Conservation (phyloP, 305 asterid genomes). For the Plantago coronopus region DNA sequence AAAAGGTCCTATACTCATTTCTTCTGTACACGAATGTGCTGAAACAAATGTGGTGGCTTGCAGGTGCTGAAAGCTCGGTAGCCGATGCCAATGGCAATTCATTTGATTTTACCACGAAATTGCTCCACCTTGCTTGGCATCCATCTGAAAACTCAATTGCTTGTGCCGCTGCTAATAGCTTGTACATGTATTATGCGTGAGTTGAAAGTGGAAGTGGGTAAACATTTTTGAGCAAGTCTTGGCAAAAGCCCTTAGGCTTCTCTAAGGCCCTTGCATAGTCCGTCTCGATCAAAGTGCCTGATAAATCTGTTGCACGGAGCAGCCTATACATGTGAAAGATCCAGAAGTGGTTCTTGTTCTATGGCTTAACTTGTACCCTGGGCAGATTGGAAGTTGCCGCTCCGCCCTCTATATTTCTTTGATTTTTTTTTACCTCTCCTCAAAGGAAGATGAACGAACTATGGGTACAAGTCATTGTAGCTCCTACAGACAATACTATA, state of each 20-base stretch:
- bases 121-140: constrained; percentile 98
- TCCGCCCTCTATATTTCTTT: constrained; percentile 33
- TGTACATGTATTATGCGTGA: constrained; percentile 95
- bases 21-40: not conserved
- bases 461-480: constrained; percentile 53
- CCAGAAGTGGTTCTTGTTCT: constrained; percentile 27
- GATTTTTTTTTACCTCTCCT: constrained; percentile 32
- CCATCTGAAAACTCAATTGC: constrained; percentile 92
- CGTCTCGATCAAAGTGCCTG: constrained; percentile 35
- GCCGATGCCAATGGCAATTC: constrained; percentile 87
- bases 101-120: constrained; percentile 80
- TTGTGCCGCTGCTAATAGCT: constrained; percentile 98
- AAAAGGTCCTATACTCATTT: not conserved
- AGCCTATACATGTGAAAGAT: constrained; percentile 24
- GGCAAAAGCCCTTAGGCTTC: constrained; percentile 32
- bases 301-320: constrained; percentile 32
- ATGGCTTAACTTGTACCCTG: constrained; percentile 29
- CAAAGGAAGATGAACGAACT: constrained; percentile 42
- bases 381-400: constrained; percentile 36
- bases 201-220: constrained; percentile 29
- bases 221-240: constrained; percentile 42
- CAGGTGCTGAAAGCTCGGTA: constrained; percentile 79
- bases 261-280: constrained; percentile 32
- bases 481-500: constrained; percentile 40
- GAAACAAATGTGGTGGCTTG: constrained; percentile 5